Conservation (phyloP, 352 stramenopile genomes). For the Phytopythium litorale region DNA sequence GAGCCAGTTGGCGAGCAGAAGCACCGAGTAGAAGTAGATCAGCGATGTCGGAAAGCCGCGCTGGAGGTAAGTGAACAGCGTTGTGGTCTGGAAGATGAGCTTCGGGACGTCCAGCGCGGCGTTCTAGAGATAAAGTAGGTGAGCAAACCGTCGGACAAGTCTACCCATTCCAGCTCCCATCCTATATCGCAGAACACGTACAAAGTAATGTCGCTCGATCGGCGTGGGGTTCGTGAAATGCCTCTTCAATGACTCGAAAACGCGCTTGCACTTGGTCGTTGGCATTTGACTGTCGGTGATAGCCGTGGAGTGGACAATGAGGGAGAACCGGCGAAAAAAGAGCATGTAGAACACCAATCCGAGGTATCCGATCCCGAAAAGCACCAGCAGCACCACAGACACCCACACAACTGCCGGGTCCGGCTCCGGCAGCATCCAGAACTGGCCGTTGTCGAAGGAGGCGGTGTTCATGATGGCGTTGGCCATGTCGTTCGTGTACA, state of each 20-base stretch:
- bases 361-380: slow-evolving; percentile 5
- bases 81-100: slow-evolving; percentile 40
- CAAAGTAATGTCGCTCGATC: slow-evolving; percentile 1
- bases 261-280: background rate
- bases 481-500: slow-evolving; percentile 7
- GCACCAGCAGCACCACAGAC: background rate
- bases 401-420: slow-evolving; percentile 8
- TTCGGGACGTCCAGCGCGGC: slow-evolving; percentile 30
- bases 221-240: background rate
- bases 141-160: background rate
- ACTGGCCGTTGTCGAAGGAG: slow-evolving; percentile 18
- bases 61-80: slow-evolving; percentile 27
- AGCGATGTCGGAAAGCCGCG: slow-evolving; percentile 34
- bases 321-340: background rate
- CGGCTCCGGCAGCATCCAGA: slow-evolving; percentile 19
- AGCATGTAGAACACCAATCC: slow-evolving; percentile 1
- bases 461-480: slow-evolving; percentile 6
- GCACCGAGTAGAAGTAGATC: slow-evolving; percentile 32
- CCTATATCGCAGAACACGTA: background rate
- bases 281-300: too few species aligned
- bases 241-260: background rate
- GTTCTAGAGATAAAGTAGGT: slow-evolving; percentile 10
- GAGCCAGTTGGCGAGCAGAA: slow-evolving; percentile 36
- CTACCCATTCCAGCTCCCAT: too few species aligned
- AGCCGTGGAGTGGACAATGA: too few species aligned